A percentile compares a stretch with the other conserved stretches of the same genome.
These are phyloP conservation scores for Myriangium duriaei DNA, from an alignment of 2,329 filamentous ascomycete species.

Conservation along the genomic window DNA sequence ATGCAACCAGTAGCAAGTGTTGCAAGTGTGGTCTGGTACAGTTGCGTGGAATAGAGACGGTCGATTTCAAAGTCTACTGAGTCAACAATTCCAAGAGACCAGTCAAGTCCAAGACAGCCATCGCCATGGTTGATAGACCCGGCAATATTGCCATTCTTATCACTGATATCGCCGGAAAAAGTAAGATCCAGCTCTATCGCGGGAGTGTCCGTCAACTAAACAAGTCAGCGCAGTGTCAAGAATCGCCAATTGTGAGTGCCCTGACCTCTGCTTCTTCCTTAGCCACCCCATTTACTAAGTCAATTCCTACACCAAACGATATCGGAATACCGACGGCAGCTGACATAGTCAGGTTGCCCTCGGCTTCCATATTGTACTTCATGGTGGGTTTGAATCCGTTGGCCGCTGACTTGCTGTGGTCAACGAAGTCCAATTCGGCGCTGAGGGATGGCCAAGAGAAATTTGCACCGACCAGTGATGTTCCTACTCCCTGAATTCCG, in stretches of 20 bases:
- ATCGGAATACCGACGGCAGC: neutral
- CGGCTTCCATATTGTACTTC: neutral
- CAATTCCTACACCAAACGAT: neutral
- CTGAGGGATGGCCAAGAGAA: neutral
- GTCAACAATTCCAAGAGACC: neutral
- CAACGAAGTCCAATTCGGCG: neutral
- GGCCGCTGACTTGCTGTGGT: neutral
- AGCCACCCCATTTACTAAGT: neutral
- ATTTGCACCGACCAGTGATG: neutral
- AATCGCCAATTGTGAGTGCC: too few species aligned
- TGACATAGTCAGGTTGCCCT: neutral
- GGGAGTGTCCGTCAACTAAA: neutral
- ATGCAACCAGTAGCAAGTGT: neutral
- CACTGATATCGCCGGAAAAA: neutral
- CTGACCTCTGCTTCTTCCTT: neutral
- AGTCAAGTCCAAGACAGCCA: neutral
- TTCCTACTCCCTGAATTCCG: neutral
- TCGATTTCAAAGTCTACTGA: neutral
- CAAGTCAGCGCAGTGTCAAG: neutral
- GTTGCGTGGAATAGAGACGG: neutral
- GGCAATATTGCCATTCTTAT: neutral
- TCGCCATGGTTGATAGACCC: neutral
- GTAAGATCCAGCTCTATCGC: neutral
- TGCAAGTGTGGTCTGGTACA: neutral
- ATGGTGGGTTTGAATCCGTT: neutral